These are phyloP conservation scores for Nothopassalora personata DNA, from an alignment of 2,329 filamentous ascomycete species.

Conservation along the genomic window DNA sequence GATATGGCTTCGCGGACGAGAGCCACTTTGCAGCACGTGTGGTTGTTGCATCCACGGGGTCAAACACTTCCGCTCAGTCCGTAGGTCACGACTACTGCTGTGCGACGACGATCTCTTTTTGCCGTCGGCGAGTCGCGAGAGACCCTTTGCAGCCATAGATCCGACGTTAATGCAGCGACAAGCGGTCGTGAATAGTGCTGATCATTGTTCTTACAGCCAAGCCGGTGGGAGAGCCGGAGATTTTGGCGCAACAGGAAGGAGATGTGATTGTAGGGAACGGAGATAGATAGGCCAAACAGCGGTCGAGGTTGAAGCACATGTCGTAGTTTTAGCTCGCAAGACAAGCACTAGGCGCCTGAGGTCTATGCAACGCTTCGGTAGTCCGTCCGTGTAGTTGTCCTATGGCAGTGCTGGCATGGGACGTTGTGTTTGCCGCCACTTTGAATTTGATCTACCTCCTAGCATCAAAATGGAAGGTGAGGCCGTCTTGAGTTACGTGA, in stretches of 20 bases:
- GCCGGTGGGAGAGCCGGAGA: background rate
- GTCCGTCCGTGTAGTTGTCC: conserved; percentile 2
- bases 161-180: background rate
- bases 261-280: background rate
- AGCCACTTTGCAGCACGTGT: background rate
- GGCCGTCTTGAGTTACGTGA: background rate
- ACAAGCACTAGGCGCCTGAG: background rate
- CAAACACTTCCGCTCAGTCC: background rate
- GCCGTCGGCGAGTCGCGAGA: background rate
- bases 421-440: background rate
- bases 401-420: background rate
- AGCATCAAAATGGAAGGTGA: background rate
- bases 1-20: background rate
- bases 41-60: background rate
- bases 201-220: background rate
- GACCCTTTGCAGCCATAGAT: background rate
- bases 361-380: conserved; percentile 3
- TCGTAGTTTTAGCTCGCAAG: background rate
- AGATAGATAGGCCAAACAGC: conserved; percentile 10
- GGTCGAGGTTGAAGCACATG: conserved; percentile 16
- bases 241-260: conserved; percentile 13
- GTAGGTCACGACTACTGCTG: conserved; percentile 1
- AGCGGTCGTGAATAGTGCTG: background rate
- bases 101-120: background rate
- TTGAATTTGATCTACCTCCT: background rate